Conservation (phyloP, 495 filamentous ascomycete species). For the Thozetella sp. region DNA sequence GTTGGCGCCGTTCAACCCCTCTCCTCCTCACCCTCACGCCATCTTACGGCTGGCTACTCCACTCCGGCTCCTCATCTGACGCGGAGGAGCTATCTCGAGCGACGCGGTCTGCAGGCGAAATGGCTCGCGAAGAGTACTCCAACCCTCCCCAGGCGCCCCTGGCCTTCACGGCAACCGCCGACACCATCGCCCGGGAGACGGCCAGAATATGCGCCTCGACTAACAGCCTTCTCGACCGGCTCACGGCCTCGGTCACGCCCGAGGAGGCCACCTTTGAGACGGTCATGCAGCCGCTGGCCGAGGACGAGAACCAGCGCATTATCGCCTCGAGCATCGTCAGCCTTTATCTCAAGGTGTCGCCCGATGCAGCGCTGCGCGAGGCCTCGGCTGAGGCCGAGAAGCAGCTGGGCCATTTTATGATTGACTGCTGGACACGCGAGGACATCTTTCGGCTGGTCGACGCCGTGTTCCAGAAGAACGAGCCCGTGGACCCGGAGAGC, state of each 20-base stretch:
- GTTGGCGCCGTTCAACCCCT: too few relatives aligned
- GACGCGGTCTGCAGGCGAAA: background rate
- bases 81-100: too few relatives aligned
- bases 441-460: slow-evolving; percentile 1
- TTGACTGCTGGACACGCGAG: slow-evolving; percentile 1
- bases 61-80: too few relatives aligned
- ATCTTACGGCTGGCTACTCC: too few relatives aligned
- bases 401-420: background rate
- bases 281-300: background rate
- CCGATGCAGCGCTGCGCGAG: background rate
- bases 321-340: background rate
- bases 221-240: background rate
- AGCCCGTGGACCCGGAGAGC: background rate
- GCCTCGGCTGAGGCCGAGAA: background rate
- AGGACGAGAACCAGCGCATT: background rate
- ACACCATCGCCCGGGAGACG: background rate
- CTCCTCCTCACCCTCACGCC: too few relatives aligned
- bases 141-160: background rate
- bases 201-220: background rate
- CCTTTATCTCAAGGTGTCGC: background rate
- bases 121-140: background rate
- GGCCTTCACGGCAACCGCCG: background rate
- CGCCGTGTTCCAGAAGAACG: background rate
- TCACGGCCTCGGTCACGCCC: background rate
- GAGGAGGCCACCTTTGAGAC: background rate